Evolutionary conservation across 768 basidiomycete genomes (phyloP).

Genomic region (Mrakia frigida): DNA sequence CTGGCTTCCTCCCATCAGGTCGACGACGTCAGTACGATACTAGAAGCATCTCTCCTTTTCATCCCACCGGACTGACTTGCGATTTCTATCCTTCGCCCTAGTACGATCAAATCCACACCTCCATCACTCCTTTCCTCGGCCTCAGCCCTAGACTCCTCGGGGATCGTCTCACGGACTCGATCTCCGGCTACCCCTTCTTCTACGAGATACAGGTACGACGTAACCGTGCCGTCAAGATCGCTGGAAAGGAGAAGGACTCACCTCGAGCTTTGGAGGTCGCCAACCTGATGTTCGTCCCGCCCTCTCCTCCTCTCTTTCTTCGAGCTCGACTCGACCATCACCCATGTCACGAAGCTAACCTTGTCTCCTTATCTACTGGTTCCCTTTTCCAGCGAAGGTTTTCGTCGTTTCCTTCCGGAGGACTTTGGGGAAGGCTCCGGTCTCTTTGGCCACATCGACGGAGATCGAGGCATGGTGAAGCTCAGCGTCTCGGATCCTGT

Average conservation of each 20-base stretch:
- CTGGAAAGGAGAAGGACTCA: background rate
- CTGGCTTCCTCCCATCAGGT: too few relatives aligned
- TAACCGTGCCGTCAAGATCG: background rate
- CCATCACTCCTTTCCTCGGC: constrained; percentile 38
- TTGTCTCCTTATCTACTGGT: background rate
- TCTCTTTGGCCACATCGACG: background rate
- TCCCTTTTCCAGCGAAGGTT: background rate
- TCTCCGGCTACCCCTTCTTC: background rate
- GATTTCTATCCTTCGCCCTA: background rate
- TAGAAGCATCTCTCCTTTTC: too few relatives aligned
- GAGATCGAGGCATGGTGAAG: background rate
- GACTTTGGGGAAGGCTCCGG: constrained; percentile 19
- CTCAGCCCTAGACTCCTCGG: constrained; percentile 35
- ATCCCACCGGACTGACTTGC: background rate
- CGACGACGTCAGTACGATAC: too few relatives aligned
- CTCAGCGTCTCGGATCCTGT: constrained; percentile 7
- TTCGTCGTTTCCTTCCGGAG: background rate
- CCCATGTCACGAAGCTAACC: background rate
- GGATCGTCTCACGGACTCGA: constrained; percentile 23
- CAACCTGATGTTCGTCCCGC: too few relatives aligned
- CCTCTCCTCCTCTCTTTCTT: too few relatives aligned
- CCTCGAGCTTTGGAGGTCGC: too few relatives aligned
- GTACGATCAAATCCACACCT: constrained; percentile 38
- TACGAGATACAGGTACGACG: constrained; percentile 10
- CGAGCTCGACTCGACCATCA: background rate